Evolutionary conservation across 1,284 basidiomycete genomes (phyloP), one percentile per base, ranked within the genome.

Genomic region (Cutaneotrichosporon sp.): DNA sequence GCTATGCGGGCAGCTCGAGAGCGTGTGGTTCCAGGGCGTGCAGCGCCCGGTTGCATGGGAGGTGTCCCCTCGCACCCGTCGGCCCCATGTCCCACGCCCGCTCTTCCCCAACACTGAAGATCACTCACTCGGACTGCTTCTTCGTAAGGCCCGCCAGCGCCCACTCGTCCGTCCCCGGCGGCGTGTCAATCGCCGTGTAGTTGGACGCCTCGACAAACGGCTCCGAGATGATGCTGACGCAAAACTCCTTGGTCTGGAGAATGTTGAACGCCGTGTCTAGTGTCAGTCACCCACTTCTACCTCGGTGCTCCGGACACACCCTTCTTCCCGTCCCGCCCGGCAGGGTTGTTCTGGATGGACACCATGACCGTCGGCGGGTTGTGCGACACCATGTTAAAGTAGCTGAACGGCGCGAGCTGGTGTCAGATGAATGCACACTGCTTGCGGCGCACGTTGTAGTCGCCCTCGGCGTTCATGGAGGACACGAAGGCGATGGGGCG

Each of bases 401-500:
- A 83, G 27, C 80, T 82, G 58, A 67, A 60, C 11, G 77, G 78
- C 2, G 78, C 73, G 53, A 78, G 72, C 66, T 72, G 62, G 49
- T 49, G 51, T 58, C 31, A 66, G 11, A 10, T 10, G 60, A n/a
- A n/a, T n/a, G n/a, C n/a, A 33, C 36, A 54, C 27, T n/a, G n/a
- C n/a, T n/a, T n/a, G n/a, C n/a, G n/a, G n/a, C 56, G 14, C 87
- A 91, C 83, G 75, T 91, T 91, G 50, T 83, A 81, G 1, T 81
- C 75, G 1, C 88, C 88, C 51, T 83, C 76, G 2, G 73, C 68
- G 14, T 84, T 84, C 20, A 88, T 62, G 13, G 87, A 85, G 5
- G 89, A 90, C 18, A 90, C 84, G 64, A 91, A 86, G 0, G 87
- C 89, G 62, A 90, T 85, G 2, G 90, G 89, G 45, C 90, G 83